Evolutionary conservation across 1,284 basidiomycete species (phyloP).

Genomic region (Inonotus obliquus): DNA sequence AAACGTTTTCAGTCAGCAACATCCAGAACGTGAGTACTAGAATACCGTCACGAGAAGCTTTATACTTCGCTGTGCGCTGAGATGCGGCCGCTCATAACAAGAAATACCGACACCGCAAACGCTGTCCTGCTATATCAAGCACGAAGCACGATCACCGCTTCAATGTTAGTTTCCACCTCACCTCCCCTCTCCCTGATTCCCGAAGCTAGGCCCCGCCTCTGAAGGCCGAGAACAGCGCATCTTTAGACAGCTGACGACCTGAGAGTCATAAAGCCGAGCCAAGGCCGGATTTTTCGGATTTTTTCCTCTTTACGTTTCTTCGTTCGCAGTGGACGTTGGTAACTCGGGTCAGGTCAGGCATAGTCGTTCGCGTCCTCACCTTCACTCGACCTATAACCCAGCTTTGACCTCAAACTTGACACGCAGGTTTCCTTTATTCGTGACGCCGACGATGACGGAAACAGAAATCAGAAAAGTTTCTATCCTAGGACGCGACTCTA

Average conservation of each 20-base stretch:
- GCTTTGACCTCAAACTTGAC: background rate
- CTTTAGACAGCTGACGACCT: background rate
- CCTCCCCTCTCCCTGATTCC: no score
- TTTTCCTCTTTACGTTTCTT: background rate
- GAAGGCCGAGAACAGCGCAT: background rate
- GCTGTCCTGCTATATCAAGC: background rate
- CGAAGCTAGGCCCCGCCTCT: background rate
- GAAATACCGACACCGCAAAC: background rate
- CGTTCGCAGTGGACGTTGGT: background rate
- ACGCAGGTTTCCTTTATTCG: background rate
- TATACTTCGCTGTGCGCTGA: background rate
- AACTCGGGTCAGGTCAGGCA: background rate
- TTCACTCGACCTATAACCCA: background rate
- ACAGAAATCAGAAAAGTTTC: slow-evolving; percentile 63
- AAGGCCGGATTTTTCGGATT: background rate
- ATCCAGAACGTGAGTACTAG: no score
- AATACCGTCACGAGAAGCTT: no score
- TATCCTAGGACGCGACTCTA: slow-evolving; percentile 83
- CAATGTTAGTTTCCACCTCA: no score
- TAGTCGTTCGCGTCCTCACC: background rate
- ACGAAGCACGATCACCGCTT: no score
- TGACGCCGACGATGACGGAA: slow-evolving; percentile 24
- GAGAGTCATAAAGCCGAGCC: background rate
- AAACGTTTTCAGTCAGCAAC: no score
- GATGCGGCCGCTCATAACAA: background rate